Percentiles rank a stretch among this genome's conserved stretches.
phyloP scores from a whole-genome alignment of 2,329 filamentous ascomycete species.

The Boeremia exigua region DNA sequence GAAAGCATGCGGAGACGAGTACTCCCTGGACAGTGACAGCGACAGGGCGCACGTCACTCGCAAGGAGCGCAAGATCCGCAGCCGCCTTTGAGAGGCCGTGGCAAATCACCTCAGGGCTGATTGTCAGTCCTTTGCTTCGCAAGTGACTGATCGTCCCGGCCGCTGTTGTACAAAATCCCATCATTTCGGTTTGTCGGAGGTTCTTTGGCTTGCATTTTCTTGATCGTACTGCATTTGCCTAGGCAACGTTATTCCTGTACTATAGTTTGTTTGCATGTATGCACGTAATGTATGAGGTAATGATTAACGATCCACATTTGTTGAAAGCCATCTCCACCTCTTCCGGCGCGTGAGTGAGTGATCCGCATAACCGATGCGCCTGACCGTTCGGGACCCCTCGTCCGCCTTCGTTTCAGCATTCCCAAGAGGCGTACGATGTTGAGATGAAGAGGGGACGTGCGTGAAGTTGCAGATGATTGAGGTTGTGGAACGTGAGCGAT shows the following conservation, averaged over 20 bases:
- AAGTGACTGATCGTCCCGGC: conserved; percentile 3
- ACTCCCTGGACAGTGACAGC: conserved; percentile 21
- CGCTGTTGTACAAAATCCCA: conserved; percentile 16
- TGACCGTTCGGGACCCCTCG: conserved; percentile 8
- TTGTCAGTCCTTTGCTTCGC: background rate
- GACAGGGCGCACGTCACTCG: background rate
- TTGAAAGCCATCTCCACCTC: background rate
- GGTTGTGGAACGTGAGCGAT: conserved; percentile 12
- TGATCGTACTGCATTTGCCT: conserved; percentile 21
- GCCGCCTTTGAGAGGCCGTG: conserved; percentile 8
- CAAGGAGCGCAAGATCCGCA: conserved; percentile 7
- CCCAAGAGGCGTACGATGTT: conserved; percentile 8
- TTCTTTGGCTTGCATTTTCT: conserved; percentile 18
- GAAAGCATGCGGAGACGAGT: conserved; percentile 24
- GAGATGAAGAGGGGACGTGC: conserved; percentile 16
- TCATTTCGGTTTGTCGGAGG: conserved; percentile 23
- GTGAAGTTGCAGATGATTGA: conserved; percentile 13
- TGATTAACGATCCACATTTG: conserved; percentile 16
- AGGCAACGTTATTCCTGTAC: conserved; percentile 30
- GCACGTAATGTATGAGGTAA: conserved; percentile 35
- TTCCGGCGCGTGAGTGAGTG: background rate
- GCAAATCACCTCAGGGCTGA: conserved; percentile 7
- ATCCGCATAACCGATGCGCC: background rate
- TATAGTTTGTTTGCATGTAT: conserved; percentile 27
- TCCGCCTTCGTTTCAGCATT: conserved; percentile 12